These are phyloP conservation scores for Claviceps sp. DNA, from an alignment of 2,329 filamentous ascomycete genomes.

Conservation along the genomic window DNA sequence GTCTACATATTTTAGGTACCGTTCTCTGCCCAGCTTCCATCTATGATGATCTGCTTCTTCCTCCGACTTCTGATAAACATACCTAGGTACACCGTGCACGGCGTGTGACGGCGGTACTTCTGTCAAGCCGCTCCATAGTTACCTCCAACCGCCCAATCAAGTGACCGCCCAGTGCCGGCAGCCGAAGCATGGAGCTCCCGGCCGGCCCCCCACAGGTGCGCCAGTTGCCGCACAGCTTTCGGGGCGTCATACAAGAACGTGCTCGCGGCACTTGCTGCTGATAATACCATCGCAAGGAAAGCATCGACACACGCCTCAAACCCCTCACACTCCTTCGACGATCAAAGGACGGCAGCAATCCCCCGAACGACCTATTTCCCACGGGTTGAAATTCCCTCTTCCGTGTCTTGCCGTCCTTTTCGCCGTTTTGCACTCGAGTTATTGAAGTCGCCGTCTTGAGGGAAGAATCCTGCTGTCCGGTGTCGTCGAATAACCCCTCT, in stretches of 20 bases:
- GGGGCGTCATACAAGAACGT: not conserved
- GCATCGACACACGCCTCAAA: not conserved
- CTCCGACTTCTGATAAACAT: too few species aligned
- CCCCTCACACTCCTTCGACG: not conserved
- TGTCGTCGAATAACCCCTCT: conserved; percentile 2
- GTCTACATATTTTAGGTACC: too few species aligned
- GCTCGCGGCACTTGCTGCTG: not conserved
- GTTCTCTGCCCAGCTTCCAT: too few species aligned
- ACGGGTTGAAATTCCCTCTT: too few species aligned
- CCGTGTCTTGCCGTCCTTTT: not conserved
- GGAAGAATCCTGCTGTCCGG: conserved; percentile 1
- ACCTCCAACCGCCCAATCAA: not conserved
- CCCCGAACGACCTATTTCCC: not conserved
- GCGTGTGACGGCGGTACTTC: too few species aligned
- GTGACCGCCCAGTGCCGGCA: not conserved
- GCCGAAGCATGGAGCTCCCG: not conserved
- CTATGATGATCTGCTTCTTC: too few species aligned
- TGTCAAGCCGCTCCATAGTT: too few species aligned
- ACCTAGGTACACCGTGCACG: too few species aligned
- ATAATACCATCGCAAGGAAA: not conserved
- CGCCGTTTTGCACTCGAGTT: not conserved
- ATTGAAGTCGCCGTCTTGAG: not conserved
- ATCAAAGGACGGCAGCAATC: not conserved
- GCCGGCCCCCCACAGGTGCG: not conserved
- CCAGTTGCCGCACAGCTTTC: not conserved